phyloP scores from a whole-genome alignment of 176 grass and related monocot species.

The Tillandsia fasciculata region DNA sequence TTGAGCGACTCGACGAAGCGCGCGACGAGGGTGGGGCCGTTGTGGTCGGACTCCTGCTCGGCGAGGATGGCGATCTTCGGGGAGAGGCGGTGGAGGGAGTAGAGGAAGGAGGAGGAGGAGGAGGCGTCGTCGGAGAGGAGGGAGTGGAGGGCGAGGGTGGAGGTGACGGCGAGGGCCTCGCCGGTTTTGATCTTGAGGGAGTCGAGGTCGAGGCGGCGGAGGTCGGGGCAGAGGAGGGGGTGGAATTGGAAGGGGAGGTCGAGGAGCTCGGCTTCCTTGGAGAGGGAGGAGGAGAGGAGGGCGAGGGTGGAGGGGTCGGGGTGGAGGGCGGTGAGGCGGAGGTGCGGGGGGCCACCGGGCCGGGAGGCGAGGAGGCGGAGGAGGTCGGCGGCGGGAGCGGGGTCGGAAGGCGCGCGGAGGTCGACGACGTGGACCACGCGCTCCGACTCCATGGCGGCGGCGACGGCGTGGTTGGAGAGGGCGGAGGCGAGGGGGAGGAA shows the following conservation, averaged over 20 bases:
- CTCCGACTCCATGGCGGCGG: constrained; percentile 87
- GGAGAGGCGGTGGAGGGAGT: constrained; percentile 41
- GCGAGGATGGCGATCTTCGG: constrained; percentile 67
- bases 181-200: constrained; percentile 78
- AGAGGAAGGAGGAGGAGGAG: constrained; percentile 40
- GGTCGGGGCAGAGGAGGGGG: constrained; percentile 28
- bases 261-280: constrained; percentile 72
- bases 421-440: constrained; percentile 82
- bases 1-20: constrained; percentile 82
- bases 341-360: constrained; percentile 70
- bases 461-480: constrained; percentile 57
- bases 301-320: constrained; percentile 44
- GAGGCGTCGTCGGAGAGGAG: constrained; percentile 36
- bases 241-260: constrained; percentile 96
- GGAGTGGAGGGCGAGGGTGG: constrained; percentile 57
- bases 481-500: constrained; percentile 67
- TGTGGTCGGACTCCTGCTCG: constrained; percentile 94
- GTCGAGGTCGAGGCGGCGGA: constrained; percentile 54
- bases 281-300: constrained; percentile 44
- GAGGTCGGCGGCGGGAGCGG: constrained; percentile 62
- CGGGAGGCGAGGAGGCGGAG: constrained; percentile 57
- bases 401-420: constrained; percentile 57
- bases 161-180: constrained; percentile 75
- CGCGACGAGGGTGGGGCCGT: constrained; percentile 43
- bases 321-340: constrained; percentile 62